A percentile compares a stretch with the other conserved stretches of the same genome.
These are phyloP conservation scores for Aspergillus versicolor DNA, from an alignment of 2,329 filamentous ascomycete species.

Conservation along the genomic window DNA sequence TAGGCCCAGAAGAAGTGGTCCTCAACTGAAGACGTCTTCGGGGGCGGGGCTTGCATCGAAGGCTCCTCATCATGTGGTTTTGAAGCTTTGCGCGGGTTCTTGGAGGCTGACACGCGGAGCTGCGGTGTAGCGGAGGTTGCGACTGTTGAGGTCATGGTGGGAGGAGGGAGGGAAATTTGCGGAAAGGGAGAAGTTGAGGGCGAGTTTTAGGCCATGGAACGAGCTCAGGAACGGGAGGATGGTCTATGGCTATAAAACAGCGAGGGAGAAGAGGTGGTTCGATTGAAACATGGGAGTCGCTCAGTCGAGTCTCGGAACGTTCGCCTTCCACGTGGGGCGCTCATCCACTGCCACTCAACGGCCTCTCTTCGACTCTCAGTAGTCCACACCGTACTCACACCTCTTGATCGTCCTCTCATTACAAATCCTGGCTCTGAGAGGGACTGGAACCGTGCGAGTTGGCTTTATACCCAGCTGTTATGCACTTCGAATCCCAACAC, in stretches of 20 bases:
- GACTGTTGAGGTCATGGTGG: conserved; percentile 29
- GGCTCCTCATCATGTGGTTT: conserved; percentile 17
- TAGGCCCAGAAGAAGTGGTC: conserved; percentile 97
- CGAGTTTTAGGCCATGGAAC: conserved; percentile 23
- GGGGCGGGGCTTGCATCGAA: conserved; percentile 29
- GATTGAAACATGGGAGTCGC: conserved; percentile 12
- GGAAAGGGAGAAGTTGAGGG: background rate
- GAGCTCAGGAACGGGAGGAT: background rate
- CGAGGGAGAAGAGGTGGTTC: conserved; percentile 3
- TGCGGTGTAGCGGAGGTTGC: conserved; percentile 32
- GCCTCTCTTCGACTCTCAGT: no score
- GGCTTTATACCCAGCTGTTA: background rate
- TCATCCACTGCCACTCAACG: conserved; percentile 7
- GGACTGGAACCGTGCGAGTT: background rate
- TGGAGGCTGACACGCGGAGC: conserved; percentile 34
- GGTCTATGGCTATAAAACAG: background rate
- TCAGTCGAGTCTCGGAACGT: conserved; percentile 23
- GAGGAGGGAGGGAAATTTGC: conserved; percentile 1
- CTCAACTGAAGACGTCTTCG: conserved; percentile 35
- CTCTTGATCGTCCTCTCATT: background rate
- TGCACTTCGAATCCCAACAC: no score
- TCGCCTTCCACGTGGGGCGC: conserved; percentile 40
- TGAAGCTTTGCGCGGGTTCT: conserved; percentile 18
- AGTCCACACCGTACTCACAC: background rate
- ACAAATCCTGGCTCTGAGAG: background rate